Base-by-base conservation (phyloP, 2,329 filamentous ascomycete species). In the Orbilia brochopaga region DNA sequence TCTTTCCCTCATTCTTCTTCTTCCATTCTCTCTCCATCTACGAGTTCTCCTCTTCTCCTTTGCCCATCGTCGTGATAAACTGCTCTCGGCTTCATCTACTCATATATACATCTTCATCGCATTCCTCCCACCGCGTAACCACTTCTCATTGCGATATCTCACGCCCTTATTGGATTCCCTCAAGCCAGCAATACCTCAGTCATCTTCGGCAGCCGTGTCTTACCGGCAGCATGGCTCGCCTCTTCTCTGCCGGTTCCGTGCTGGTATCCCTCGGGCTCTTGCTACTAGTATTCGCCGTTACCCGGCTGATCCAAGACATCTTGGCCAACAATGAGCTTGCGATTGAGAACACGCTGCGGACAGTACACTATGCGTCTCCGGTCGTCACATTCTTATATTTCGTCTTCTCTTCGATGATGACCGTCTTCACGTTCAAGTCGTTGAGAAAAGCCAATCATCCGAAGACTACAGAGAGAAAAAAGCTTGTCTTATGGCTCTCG, bases 341-440 rank as follows among this genome's bases (percentile, higher is more conserved):
- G 7, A 61, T 72, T 17, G 19, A 55, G 0, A 65, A 51, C 56
- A 67, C 70, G 10, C 53, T 79, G 51, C 73, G 74, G 56, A 32
- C 69, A 73, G 64, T 88, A 50, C 85, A 85, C 78, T 88, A 88
- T 77, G 78, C 82, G 7, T 87, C 85, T 74, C 86, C 88, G 10
- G 80, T 83, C 8, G 67, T 81, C 19, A 78, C 87, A 67, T 87
- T 87, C 75, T 53, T 81, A 61, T 88, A 85, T 78, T 89, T 87
- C 77, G 77, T 84, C 56, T 73, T 82, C 59, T 80, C 86, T 7
- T 83, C 82, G 23, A 78, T 81, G 30, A 74, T 85, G 57, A 83
- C 83, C 2, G 79, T 84, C 40, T 86, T 72, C 56, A 72, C 67
- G 1, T 72, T 72, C 27, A 72, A 72, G 83, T 77, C 84, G 82